Conservation (phyloP, 2,329 filamentous ascomycete species). For the Metarhizium rileyi region DNA sequence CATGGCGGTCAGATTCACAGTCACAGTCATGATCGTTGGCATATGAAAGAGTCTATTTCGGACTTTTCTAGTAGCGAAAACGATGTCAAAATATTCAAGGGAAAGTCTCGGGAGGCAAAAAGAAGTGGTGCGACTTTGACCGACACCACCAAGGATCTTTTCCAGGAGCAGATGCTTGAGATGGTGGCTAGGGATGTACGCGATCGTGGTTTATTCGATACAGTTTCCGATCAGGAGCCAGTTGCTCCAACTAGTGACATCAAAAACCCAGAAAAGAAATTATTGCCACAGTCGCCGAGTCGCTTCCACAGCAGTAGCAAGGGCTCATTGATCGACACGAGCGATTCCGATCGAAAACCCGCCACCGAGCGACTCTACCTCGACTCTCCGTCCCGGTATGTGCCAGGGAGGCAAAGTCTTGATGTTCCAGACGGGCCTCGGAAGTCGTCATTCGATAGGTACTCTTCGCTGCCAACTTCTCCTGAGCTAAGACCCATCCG, state of each 20-base stretch:
- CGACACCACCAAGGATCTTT: slow-evolving; percentile 38
- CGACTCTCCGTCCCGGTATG: slow-evolving; percentile 15
- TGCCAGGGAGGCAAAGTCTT: slow-evolving; percentile 32
- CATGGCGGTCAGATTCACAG: slow-evolving; percentile 39
- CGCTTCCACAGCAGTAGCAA: slow-evolving; percentile 23
- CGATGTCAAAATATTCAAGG: slow-evolving; percentile 26
- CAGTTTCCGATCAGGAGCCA: slow-evolving; percentile 20
- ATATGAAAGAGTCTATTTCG: slow-evolving; percentile 42
- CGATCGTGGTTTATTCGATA: slow-evolving; percentile 28
- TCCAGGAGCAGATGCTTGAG: slow-evolving; percentile 54
- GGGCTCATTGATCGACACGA: slow-evolving; percentile 28
- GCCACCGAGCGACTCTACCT: slow-evolving; percentile 12
- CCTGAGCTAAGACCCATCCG: slow-evolving; percentile 39
- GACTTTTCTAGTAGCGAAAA: slow-evolving; percentile 51
- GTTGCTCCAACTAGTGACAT: slow-evolving; percentile 20
- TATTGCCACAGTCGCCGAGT: slow-evolving; percentile 19
- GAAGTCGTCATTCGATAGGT: slow-evolving; percentile 31
- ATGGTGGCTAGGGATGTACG: slow-evolving; percentile 46
- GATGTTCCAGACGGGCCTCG: slow-evolving; percentile 33
- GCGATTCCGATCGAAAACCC: slow-evolving; percentile 28
- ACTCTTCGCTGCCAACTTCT: slow-evolving; percentile 38
- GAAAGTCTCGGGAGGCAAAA: slow-evolving; percentile 18
- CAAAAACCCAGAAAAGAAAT: slow-evolving; percentile 21
- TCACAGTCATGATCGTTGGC: slow-evolving; percentile 38
- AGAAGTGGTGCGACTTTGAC: slow-evolving; percentile 33